A percentile compares a stretch with the other conserved stretches of the same genome.
Evolutionary conservation across 768 basidiomycete genomes (phyloP).

Genomic region (Boletus pseudopeckii): DNA sequence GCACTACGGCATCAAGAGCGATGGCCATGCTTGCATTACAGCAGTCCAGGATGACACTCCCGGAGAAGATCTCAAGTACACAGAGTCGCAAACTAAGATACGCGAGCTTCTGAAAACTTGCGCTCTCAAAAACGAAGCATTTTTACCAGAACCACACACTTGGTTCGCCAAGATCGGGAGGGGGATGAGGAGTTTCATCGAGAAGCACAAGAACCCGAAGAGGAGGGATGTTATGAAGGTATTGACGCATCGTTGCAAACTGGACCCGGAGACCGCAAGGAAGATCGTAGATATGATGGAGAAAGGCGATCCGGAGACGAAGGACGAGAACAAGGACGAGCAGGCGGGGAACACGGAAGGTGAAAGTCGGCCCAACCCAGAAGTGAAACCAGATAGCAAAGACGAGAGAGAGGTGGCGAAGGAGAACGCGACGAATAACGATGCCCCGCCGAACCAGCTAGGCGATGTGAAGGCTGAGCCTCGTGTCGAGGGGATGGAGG

Average conservation of each 20-base stretch:
- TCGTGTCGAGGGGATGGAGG: not conserved
- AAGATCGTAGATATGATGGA: constrained; percentile 23
- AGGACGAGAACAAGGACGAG: not conserved
- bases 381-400: not conserved
- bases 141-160: constrained; percentile 10
- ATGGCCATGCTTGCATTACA: constrained; percentile 33
- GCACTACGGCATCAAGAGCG: constrained; percentile 24
- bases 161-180: constrained; percentile 18
- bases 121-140: constrained; percentile 12
- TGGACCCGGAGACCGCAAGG: constrained; percentile 26
- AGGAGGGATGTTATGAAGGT: constrained; percentile 16
- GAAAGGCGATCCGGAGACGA: constrained; percentile 4
- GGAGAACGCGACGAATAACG: not conserved
- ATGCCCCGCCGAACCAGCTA: not conserved
- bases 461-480: not conserved
- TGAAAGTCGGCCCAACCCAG: not conserved
- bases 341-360: not conserved
- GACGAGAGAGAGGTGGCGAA: not conserved
- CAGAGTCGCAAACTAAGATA: constrained; percentile 21
- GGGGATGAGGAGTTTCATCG: constrained; percentile 16
- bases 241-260: constrained; percentile 24
- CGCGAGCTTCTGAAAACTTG: constrained; percentile 16
- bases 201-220: constrained; percentile 11
- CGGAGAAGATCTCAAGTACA: constrained; percentile 21
- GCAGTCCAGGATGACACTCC: constrained; percentile 23